Evolutionary conservation across 176 grass and related monocot species (phyloP).

Genomic region (Bolboschoenus planiculmis): DNA sequence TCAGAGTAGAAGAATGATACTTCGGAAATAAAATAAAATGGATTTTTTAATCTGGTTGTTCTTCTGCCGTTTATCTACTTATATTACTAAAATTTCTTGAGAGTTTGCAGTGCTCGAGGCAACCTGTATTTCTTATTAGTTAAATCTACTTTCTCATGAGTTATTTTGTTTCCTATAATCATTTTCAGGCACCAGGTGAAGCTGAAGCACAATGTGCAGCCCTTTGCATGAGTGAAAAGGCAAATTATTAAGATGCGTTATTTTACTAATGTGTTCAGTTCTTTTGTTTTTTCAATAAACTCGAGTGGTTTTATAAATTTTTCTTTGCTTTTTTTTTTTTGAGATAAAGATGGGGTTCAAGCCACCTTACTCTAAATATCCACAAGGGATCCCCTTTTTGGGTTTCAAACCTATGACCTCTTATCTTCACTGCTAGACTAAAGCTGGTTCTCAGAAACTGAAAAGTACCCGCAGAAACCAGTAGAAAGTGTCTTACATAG

Average conservation of each 20-base stretch:
- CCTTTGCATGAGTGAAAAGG: conserved; percentile 79
- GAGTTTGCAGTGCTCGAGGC: not conserved
- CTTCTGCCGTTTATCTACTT: not conserved
- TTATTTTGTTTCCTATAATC: conserved; percentile 9
- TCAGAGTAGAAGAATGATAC: not conserved
- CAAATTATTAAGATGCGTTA: conserved; percentile 10
- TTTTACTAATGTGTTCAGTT: not conserved
- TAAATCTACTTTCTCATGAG: not conserved
- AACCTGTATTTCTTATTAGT: not conserved
- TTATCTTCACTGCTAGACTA: too few relatives aligned
- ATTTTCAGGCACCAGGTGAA: conserved; percentile 76
- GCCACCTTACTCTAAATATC: too few relatives aligned
- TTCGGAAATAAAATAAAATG: not conserved
- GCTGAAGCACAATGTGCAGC: conserved; percentile 86
- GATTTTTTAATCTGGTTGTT: not conserved
- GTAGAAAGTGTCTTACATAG: not conserved
- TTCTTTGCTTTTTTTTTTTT: not conserved
- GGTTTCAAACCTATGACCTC: too few relatives aligned
- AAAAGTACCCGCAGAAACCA: not conserved
- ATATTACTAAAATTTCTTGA: not conserved
- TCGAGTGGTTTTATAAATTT: not conserved
- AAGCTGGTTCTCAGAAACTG: not conserved
- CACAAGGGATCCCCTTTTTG: too few relatives aligned
- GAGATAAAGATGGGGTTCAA: too few relatives aligned
- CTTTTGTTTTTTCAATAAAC: not conserved